A percentile compares a stretch with the other conserved stretches of the same genome.
Conservation (phyloP, 2,329 filamentous ascomycete genomes). For the Phaeomoniella chlamydospora region DNA sequence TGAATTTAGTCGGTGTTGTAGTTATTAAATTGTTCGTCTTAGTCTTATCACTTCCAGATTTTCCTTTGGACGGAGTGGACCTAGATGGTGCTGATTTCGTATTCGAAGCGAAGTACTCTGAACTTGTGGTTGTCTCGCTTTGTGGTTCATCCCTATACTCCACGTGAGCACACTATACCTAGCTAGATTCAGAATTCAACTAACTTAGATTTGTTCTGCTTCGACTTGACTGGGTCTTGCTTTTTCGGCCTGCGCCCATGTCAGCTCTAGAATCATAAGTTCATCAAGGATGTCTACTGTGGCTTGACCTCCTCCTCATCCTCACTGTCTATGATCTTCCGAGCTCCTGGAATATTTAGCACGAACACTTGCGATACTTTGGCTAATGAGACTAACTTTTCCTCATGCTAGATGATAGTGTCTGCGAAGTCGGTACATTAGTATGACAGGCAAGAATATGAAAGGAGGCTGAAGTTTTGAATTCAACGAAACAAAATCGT, state of each 20-base stretch:
- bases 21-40: slow-evolving; percentile 7
- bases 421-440: too few species aligned
- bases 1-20: slow-evolving; percentile 19
- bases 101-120: slow-evolving; percentile 46
- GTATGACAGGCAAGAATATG: too few species aligned
- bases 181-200: slow-evolving; percentile 11
- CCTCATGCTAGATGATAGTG: not conserved
- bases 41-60: slow-evolving; percentile 7
- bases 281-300: slow-evolving; percentile 11
- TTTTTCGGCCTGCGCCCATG: slow-evolving; percentile 20
- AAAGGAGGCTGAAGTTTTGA: too few species aligned
- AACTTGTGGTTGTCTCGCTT: slow-evolving; percentile 44
- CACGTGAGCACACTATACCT: slow-evolving; percentile 1
- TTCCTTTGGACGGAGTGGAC: slow-evolving; percentile 9
- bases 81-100: slow-evolving; percentile 33
- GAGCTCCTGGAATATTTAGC: slow-evolving; percentile 17
- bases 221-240: slow-evolving; percentile 18
- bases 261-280: slow-evolving; percentile 1
- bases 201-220: slow-evolving; percentile 32
- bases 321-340: slow-evolving; percentile 68
- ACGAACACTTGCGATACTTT: too few species aligned
- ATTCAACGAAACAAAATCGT: too few species aligned
- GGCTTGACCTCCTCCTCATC: slow-evolving; percentile 50
- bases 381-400: too few species aligned
- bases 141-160: slow-evolving; percentile 35